Conservation (phyloP, 208 protist genomes). For the Acanthamoeba divionensis region DNA sequence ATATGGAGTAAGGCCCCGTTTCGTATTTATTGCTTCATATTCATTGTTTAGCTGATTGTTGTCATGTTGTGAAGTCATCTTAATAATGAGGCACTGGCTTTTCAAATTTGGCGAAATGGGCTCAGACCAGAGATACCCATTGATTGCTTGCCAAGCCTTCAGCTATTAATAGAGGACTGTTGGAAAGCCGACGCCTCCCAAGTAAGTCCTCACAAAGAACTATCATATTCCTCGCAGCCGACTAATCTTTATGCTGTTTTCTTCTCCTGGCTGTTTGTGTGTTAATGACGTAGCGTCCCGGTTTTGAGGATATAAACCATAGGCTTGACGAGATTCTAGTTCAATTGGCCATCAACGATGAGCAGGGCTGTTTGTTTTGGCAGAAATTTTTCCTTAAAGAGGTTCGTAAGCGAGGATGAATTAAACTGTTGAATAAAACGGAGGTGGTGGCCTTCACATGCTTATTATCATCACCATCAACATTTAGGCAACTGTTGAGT, state of each 20-base stretch:
- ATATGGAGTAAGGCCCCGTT: not conserved
- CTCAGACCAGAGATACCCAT: not conserved
- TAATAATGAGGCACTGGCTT: not conserved
- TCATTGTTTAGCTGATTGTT: not conserved
- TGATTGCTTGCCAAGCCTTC: not conserved
- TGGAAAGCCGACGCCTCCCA: slow-evolving; percentile 14
- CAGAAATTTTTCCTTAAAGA: slow-evolving; percentile 59
- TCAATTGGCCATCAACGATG: slow-evolving; percentile 3
- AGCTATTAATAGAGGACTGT: slow-evolving; percentile 31
- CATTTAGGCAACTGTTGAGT: slow-evolving; percentile 24
- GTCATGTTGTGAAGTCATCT: not conserved
- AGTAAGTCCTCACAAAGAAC: not conserved
- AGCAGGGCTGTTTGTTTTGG: slow-evolving; percentile 60
- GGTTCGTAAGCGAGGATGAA: not conserved
- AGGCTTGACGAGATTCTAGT: slow-evolving; percentile 23
- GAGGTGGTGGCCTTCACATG: no score
- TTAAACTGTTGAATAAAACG: no score
- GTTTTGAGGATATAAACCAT: slow-evolving; percentile 36
- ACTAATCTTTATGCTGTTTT: not conserved
- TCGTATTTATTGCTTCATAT: not conserved
- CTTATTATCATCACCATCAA: no score
- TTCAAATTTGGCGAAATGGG: slow-evolving; percentile 35
- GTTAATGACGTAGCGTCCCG: not conserved
- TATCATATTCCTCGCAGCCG: not conserved
- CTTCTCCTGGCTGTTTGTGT: not conserved